These are phyloP conservation scores for Fusarium paranaense DNA, from an alignment of 2,329 filamentous ascomycete species.

Conservation along the genomic window DNA sequence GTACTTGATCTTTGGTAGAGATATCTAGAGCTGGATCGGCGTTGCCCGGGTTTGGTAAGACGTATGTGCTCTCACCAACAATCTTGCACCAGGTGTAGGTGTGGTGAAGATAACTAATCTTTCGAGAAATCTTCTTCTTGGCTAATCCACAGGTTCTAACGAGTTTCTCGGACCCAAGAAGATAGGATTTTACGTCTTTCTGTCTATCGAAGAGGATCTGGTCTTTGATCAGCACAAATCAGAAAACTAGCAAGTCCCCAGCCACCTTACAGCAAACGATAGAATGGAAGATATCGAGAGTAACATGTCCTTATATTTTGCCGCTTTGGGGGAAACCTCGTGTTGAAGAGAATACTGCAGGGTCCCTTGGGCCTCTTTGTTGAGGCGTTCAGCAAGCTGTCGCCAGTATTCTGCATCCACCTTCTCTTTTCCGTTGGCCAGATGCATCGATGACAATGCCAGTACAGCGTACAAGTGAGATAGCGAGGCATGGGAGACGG, in stretches of 20 bases:
- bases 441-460: background rate
- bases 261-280: background rate
- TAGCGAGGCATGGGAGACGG: background rate
- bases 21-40: background rate
- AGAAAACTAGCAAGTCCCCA: too few species aligned
- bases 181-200: background rate
- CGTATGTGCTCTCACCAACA: constrained; percentile 17
- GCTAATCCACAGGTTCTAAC: constrained; percentile 3
- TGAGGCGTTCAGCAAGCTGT: background rate
- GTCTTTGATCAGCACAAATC: background rate
- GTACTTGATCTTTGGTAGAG: background rate
- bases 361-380: background rate
- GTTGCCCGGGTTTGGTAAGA: background rate
- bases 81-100: constrained; percentile 18
- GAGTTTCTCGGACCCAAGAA: background rate
- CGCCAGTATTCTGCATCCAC: background rate
- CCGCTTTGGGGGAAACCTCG: background rate
- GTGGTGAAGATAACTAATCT: constrained; percentile 13
- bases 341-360: background rate
- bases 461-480: background rate
- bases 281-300: background rate
- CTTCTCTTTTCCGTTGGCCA: background rate
- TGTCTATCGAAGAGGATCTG: background rate
- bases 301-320: background rate
- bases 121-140: constrained; percentile 13